Evolutionary conservation across 2,329 filamentous ascomycete species (phyloP).

Genomic region (Dactylellina haptotyla): DNA sequence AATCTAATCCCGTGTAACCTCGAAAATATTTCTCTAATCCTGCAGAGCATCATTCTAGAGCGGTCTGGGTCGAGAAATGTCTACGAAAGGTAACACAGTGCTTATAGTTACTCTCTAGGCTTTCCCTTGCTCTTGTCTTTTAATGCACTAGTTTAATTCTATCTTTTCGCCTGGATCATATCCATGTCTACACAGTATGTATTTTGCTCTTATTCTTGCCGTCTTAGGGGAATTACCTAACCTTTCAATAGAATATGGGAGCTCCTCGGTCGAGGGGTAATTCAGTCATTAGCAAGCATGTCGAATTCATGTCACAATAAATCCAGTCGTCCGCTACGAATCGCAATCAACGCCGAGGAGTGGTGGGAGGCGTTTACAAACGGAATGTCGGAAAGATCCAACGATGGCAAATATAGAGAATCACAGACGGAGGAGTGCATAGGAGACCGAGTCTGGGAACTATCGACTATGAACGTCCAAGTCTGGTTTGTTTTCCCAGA

Average conservation of each 20-base stretch:
- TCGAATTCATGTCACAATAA: background rate
- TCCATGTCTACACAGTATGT: too few relatives aligned
- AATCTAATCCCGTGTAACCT: too few relatives aligned
- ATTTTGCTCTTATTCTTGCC: too few relatives aligned
- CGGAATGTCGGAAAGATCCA: background rate
- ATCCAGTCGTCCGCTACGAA: background rate
- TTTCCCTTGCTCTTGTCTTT: too few relatives aligned
- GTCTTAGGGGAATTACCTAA: too few relatives aligned
- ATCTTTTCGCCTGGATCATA: too few relatives aligned
- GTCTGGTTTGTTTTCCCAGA: background rate
- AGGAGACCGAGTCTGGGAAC: background rate
- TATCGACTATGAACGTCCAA: background rate
- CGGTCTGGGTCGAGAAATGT: too few relatives aligned
- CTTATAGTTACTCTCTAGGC: too few relatives aligned
- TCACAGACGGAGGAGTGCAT: background rate
- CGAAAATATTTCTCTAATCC: too few relatives aligned
- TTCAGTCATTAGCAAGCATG: background rate
- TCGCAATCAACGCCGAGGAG: background rate
- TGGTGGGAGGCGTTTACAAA: background rate
- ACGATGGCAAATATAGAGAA: background rate
- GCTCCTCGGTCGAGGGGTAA: background rate
- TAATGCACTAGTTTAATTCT: too few relatives aligned
- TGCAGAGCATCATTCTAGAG: too few relatives aligned
- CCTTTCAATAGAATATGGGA: background rate
- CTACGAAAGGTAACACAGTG: too few relatives aligned